phyloP scores from a whole-genome alignment of 345 rosid species.

The Eutrema japonicum region DNA sequence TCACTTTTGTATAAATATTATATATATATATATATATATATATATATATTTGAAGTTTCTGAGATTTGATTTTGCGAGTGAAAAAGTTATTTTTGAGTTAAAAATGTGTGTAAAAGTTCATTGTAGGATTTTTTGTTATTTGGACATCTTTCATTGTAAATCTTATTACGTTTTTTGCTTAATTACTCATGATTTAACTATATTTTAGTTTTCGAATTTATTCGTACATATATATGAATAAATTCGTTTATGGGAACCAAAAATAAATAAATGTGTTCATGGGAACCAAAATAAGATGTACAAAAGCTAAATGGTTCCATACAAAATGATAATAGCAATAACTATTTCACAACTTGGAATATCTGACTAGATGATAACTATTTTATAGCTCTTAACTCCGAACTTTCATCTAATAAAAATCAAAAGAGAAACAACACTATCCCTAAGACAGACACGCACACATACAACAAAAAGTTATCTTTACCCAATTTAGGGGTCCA shows the following conservation, averaged over 20 bases:
- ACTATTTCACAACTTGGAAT: neutral
- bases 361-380: conserved; percentile 8
- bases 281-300: conserved; percentile 6
- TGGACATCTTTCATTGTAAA: no score
- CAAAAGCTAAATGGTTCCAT: neutral
- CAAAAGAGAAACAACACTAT: neutral
- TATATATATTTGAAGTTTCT: no score
- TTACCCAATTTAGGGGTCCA: conserved; percentile 15
- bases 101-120: no score
- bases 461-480: neutral
- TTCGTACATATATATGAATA: neutral
- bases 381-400: neutral
- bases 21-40: no score
- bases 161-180: no score
- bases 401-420: neutral
- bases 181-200: neutral
- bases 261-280: neutral
- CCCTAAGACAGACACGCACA: neutral
- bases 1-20: neutral
- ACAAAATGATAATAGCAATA: conserved; percentile 6
- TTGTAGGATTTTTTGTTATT: no score
- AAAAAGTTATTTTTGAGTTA: no score
- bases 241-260: neutral
- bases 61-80: no score
- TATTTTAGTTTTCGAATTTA: neutral